Evolutionary conservation across 1,284 basidiomycete species (phyloP).

Genomic region (Inonotus obliquus): DNA sequence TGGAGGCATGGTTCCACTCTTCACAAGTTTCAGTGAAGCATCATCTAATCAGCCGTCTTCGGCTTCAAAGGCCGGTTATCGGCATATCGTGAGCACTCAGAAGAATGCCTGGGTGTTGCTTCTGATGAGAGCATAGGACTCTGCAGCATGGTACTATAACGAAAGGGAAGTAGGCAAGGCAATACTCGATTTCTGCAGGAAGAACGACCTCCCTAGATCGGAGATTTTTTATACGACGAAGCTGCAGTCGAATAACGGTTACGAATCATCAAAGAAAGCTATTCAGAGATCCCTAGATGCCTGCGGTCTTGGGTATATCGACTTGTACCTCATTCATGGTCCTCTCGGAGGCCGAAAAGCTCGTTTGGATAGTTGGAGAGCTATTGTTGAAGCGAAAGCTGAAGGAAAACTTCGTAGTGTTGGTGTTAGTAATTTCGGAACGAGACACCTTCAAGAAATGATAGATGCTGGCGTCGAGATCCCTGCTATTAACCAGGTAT

Average conservation of each 20-base stretch:
- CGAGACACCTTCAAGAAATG: conserved; percentile 47
- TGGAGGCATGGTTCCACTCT: conserved; percentile 41
- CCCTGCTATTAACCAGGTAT: conserved; percentile 48
- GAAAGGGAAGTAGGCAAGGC: conserved; percentile 59
- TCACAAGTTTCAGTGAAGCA: not conserved
- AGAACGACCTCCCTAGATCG: conserved; percentile 41
- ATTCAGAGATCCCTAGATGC: conserved; percentile 51
- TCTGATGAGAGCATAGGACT: conserved; percentile 35
- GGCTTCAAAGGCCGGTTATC: conserved; percentile 50
- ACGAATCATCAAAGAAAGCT: conserved; percentile 43
- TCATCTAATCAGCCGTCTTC: conserved; percentile 9
- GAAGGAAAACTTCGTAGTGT: conserved; percentile 46
- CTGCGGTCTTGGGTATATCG: conserved; percentile 47
- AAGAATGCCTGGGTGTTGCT: conserved; percentile 16
- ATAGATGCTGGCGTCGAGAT: conserved; percentile 33
- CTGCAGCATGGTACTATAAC: conserved; percentile 66
- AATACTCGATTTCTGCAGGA: conserved; percentile 51
- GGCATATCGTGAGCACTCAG: conserved; percentile 50
- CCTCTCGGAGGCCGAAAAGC: conserved; percentile 35
- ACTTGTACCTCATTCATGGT: conserved; percentile 54
- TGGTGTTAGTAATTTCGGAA: conserved; percentile 53
- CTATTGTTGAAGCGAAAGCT: conserved; percentile 36
- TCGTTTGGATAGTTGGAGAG: conserved; percentile 40
- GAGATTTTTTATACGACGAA: conserved; percentile 70
- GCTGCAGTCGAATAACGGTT: conserved; percentile 54